Base-by-base conservation (phyloP, 371 early-diverging fungal species). In the Mortierella sp. region DNA sequence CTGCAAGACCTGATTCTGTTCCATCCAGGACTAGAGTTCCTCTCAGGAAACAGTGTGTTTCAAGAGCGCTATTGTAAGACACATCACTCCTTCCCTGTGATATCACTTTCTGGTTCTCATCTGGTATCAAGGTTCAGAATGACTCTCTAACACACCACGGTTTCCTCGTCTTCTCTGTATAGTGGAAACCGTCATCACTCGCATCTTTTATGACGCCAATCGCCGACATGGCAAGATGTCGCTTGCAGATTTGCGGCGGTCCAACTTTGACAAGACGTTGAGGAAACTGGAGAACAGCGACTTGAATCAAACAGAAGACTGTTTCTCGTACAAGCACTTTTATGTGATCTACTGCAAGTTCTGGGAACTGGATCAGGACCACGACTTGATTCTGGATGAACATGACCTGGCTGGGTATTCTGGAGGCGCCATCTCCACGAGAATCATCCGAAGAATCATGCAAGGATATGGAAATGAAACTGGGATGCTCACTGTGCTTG, bases 291-390 rank as follows among this genome's bases (percentile, higher is more conserved):
- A 91, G 58, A 80, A 80, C 19, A 67, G 68, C 80, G 88, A 52
- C 84, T 87, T 47, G 94, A 95, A 78, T 83, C 94, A 48, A 90
- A 93, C 72, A 58, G 81, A 63, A 89, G 92, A 84, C 80, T 81
- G 83, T 82, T 96, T 97, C 70, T 96, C 96, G 8, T 97, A 97
- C 82, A 95, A 95, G 73, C 96, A 97, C 71, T 97, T 96, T 67
- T 97, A 96, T 79, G 98, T 97, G 16, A 85, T 97, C 4, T 97
- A 95, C 69, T 96, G 96, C 85, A 95, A 94, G 79, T 95, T 97
- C 74, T 96, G 93, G 91, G 93, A 95, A 46, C 81, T 96, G 46
- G 95, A 94, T 76, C 76, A 81, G 27, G 91, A 95, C 57, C 91
- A 91, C 44, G 92, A 94, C 61, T 70, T 90, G 49, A 74, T 89